Percentiles rank a stretch among this genome's conserved stretches.
Evolutionary conservation across 164 flowering plant species (phyloP).

Genomic region (Paratinospora sagittata): DNA sequence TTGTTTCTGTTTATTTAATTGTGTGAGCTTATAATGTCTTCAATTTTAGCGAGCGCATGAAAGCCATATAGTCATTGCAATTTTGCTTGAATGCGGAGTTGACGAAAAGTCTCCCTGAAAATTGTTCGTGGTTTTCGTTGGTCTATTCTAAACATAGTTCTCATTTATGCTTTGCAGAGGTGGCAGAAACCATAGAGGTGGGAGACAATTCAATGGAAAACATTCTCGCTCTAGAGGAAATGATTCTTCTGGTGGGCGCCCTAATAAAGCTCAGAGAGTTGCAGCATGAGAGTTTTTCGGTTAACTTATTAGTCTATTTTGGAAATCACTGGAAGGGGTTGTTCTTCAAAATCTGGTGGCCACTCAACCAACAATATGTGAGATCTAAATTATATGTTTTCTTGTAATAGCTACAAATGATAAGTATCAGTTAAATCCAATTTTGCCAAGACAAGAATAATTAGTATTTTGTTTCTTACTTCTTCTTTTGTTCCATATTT

Average conservation of each 20-base stretch:
- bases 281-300: background rate
- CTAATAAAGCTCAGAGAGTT: constrained; percentile 53
- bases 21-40: background rate
- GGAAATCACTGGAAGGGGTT: background rate
- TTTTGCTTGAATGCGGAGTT: background rate
- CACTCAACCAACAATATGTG: background rate
- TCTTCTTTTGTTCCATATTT: no score
- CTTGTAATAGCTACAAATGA: background rate
- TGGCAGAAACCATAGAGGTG: constrained; percentile 53
- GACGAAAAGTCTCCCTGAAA: background rate
- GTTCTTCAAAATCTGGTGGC: background rate
- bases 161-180: constrained; percentile 39
- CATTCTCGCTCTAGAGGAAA: constrained; percentile 38
- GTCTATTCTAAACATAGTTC: background rate
- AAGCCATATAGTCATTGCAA: no score
- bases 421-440: background rate
- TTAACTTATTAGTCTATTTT: background rate
- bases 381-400: constrained; percentile 3
- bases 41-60: background rate
- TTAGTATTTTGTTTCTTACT: no score
- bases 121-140: background rate
- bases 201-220: constrained; percentile 30
- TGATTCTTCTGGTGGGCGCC: constrained; percentile 34
- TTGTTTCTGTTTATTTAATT: background rate
- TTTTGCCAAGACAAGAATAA: constrained; percentile 1